phyloP scores from a whole-genome alignment of 2,329 filamentous ascomycete species.

The Lecanoromycetidae sp. region DNA sequence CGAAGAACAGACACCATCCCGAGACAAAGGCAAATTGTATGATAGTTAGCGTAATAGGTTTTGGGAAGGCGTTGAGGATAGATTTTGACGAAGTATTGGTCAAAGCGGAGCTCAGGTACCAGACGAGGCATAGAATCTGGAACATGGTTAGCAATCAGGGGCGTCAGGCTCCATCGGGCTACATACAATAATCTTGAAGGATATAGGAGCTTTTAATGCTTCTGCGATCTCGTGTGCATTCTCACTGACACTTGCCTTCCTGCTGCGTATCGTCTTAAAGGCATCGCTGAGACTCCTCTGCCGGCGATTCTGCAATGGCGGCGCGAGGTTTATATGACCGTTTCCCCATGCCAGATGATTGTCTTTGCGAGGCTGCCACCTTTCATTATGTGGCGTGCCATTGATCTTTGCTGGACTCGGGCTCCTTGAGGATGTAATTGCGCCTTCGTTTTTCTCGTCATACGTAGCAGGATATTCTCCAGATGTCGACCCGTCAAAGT shows the following conservation, averaged over 20 bases:
- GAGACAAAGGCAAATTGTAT: constrained; percentile 91
- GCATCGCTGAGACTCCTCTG: constrained; percentile 86
- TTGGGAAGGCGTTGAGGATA: constrained; percentile 81
- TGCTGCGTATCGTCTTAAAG: constrained; percentile 66
- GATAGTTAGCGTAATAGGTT: constrained; percentile 81
- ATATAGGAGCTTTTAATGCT: constrained; percentile 79
- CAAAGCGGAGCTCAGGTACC: constrained; percentile 90
- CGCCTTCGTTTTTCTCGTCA: constrained; percentile 1
- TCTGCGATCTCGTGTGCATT: constrained; percentile 90
- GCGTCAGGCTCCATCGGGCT: neutral
- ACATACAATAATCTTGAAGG: constrained; percentile 69
- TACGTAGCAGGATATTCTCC: constrained; percentile 6
- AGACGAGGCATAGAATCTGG: constrained; percentile 72
- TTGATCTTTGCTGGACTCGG: constrained; percentile 20
- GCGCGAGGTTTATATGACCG: constrained; percentile 25
- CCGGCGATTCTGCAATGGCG: constrained; percentile 44
- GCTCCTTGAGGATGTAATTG: constrained; percentile 2
- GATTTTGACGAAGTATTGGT: constrained; percentile 98
- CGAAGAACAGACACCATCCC: constrained; percentile 69
- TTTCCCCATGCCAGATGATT: constrained; percentile 35
- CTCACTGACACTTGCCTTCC: constrained; percentile 76
- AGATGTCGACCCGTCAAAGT: constrained; percentile 13
- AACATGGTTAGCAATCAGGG: neutral
- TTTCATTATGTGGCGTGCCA: constrained; percentile 31
- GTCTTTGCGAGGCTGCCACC: constrained; percentile 51